These are phyloP conservation scores for Cladosporium velox DNA, from an alignment of 2,329 filamentous ascomycete species.

Conservation along the genomic window DNA sequence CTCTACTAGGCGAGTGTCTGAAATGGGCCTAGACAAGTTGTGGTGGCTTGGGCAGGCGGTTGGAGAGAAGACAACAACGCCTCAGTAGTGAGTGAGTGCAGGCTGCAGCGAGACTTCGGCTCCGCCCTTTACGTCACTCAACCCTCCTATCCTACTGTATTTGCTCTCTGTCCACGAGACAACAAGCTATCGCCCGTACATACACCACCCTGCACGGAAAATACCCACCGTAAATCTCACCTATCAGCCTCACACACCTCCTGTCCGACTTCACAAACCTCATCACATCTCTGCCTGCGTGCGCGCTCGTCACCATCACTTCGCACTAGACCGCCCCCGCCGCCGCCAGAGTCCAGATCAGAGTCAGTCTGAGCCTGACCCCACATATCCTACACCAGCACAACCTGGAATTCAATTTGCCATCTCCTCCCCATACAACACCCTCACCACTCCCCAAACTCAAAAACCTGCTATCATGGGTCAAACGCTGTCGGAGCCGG, in stretches of 20 bases:
- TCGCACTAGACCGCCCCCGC: slow-evolving; percentile 10
- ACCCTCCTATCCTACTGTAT: not conserved
- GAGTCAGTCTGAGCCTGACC: slow-evolving; percentile 5
- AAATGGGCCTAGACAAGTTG: not conserved
- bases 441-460: slow-evolving; percentile 4
- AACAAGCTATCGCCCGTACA: not conserved
- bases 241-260: not conserved
- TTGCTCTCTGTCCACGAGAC: slow-evolving; percentile 16
- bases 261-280: not conserved
- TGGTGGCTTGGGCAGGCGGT: not conserved
- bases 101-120: not conserved
- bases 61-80: not conserved
- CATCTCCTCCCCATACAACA: not conserved
- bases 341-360: not conserved
- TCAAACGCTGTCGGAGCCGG: slow-evolving; percentile 98
- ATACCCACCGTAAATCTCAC: not conserved
- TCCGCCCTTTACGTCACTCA: not conserved
- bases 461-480: slow-evolving; percentile 65
- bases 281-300: not conserved
- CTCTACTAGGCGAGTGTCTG: not conserved
- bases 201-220: not conserved
- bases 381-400: slow-evolving; percentile 4
- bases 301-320: not conserved
- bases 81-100: not conserved
- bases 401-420: slow-evolving; percentile 14